phyloP scores from a whole-genome alignment of 441 rosid genomes.

The Sinapis alba region DNA sequence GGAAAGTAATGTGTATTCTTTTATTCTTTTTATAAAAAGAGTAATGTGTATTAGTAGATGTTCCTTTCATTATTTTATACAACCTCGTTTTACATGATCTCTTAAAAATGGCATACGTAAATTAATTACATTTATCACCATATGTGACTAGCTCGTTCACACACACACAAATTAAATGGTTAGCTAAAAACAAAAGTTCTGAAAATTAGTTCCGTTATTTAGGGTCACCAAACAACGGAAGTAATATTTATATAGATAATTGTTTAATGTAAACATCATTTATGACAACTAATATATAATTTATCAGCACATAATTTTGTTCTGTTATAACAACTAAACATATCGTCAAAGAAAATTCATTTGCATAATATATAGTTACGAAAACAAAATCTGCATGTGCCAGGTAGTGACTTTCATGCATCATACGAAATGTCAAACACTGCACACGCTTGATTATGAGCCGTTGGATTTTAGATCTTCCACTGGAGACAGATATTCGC shows the following conservation, averaged over 20 bases:
- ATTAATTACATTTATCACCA: not conserved
- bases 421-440: conserved; percentile 20
- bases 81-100: not conserved
- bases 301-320: conserved; percentile 19
- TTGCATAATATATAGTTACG: not conserved
- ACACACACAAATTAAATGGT: not conserved
- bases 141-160: not conserved
- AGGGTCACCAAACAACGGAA: conserved; percentile 25
- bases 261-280: conserved; percentile 4
- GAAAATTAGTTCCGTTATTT: conserved; percentile 29
- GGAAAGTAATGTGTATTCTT: not conserved
- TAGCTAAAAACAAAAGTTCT: not conserved
- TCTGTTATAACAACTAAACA: conserved; percentile 29
- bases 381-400: conserved; percentile 2
- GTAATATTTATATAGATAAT: not conserved
- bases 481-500: conserved; percentile 35
- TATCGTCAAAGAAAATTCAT: conserved; percentile 1
- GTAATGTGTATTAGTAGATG: no score
- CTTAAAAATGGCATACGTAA: not conserved
- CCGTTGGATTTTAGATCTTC: conserved; percentile 25
- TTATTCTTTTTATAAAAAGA: no score
- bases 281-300: not conserved
- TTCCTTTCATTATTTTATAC: not conserved
- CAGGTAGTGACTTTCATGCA: conserved; percentile 18
- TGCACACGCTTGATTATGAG: conserved; percentile 33